A percentile compares a stretch with the other conserved stretches of the same genome.
Evolutionary conservation across 176 grass and related monocot genomes (phyloP).

Genomic region (Saccharum officinarum): DNA sequence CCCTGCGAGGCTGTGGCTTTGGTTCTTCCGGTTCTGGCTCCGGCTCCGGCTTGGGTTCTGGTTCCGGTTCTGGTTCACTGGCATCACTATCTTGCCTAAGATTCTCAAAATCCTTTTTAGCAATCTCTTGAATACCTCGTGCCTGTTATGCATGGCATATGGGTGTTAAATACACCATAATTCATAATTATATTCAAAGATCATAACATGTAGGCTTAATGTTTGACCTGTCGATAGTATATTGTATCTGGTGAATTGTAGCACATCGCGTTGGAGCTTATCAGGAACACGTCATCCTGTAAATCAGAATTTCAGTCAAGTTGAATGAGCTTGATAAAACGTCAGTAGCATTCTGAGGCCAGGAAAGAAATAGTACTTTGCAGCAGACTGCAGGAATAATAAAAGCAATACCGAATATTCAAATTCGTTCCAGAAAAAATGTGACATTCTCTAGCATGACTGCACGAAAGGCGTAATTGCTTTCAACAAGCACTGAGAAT

Average conservation of each 20-base stretch:
- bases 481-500: background rate
- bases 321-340: conserved; percentile 14
- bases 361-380: background rate
- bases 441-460: background rate
- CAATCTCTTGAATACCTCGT: conserved; percentile 91
- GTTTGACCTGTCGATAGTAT: conserved; percentile 85
- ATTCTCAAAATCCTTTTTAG: conserved; percentile 96
- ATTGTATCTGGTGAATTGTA: conserved; percentile 96
- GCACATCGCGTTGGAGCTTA: conserved; percentile 89
- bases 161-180: conserved; percentile 21
- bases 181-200: background rate
- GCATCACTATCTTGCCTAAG: conserved; percentile 92
- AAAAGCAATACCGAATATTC: background rate
- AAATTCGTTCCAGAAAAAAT: background rate
- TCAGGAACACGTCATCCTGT: conserved; percentile 87
- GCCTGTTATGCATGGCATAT: conserved; percentile 51
- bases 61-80: conserved; percentile 64
- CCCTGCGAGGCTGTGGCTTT: conserved; percentile 70
- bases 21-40: conserved; percentile 57
- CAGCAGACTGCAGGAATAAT: conserved; percentile 1
- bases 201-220: conserved; percentile 5
- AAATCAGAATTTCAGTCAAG: conserved; percentile 36
- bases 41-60: conserved; percentile 26
- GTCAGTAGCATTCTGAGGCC: conserved; percentile 1
- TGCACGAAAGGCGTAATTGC: background rate